phyloP scores from a whole-genome alignment of 1,284 basidiomycete species.

The Trichosporon ovoides region DNA sequence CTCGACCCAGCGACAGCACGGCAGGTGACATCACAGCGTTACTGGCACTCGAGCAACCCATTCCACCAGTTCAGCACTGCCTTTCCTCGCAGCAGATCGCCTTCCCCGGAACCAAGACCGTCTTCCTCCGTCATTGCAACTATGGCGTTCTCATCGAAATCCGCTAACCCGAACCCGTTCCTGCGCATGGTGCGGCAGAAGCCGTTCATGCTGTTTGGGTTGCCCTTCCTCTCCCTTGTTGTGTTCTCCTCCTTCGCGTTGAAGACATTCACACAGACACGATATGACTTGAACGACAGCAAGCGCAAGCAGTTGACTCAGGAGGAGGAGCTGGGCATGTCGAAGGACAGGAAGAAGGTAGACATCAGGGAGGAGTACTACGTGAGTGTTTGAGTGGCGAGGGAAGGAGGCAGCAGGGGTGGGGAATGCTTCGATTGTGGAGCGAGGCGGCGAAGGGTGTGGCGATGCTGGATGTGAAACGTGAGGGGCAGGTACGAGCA shows the following conservation, averaged over 20 bases:
- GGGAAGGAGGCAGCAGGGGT: neutral
- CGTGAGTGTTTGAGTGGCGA: slow-evolving; percentile 55
- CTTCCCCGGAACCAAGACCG: too few species aligned
- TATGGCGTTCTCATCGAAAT: slow-evolving; percentile 57
- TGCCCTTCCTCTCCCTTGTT: slow-evolving; percentile 80
- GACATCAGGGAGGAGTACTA: slow-evolving; percentile 95
- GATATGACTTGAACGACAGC: slow-evolving; percentile 81
- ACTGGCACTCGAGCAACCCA: too few species aligned
- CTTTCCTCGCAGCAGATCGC: too few species aligned
- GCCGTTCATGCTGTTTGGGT: slow-evolving; percentile 62
- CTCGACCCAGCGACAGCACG: too few species aligned
- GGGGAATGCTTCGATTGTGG: too few species aligned
- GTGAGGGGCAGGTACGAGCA: too few species aligned
- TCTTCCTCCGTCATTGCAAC: too few species aligned
- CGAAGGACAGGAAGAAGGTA: slow-evolving; percentile 73
- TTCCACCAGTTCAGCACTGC: too few species aligned
- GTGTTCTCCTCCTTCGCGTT: slow-evolving; percentile 84
- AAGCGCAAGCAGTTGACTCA: slow-evolving; percentile 71
- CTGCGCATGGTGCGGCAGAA: slow-evolving; percentile 39
- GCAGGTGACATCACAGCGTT: too few species aligned
- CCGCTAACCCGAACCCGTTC: slow-evolving; percentile 49
- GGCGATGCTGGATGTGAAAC: too few species aligned
- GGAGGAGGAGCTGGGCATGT: slow-evolving; percentile 77
- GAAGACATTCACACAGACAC: slow-evolving; percentile 76
- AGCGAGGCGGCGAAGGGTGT: too few species aligned